Percentiles rank a stretch among this genome's conserved stretches.
phyloP scores from a whole-genome alignment of 495 filamentous ascomycete species.

The Aspergillus steynii region DNA sequence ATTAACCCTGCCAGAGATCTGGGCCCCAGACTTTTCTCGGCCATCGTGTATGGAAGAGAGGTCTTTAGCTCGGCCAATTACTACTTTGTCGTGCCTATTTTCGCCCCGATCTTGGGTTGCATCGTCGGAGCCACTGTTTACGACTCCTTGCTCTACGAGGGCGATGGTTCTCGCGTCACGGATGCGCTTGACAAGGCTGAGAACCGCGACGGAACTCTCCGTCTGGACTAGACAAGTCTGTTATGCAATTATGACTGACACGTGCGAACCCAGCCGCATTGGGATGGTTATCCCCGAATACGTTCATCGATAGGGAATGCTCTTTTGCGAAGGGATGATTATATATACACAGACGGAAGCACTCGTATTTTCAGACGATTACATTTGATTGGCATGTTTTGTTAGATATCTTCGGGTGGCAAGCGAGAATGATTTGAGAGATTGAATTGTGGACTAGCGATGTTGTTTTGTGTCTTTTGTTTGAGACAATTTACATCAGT shows the following conservation, averaged over 20 bases:
- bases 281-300: background rate
- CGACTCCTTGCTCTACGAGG: slow-evolving; percentile 33
- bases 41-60: slow-evolving; percentile 34
- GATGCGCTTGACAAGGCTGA: slow-evolving; percentile 32
- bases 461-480: too few species aligned
- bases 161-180: slow-evolving; percentile 33
- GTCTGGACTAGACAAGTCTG: slow-evolving; percentile 21
- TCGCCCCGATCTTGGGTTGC: slow-evolving; percentile 36
- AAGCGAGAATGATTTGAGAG: too few species aligned
- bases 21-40: slow-evolving; percentile 36
- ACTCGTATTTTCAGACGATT: too few species aligned
- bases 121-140: slow-evolving; percentile 31
- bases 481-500: too few species aligned
- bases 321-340: background rate
- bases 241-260: background rate
- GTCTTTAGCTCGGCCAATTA: slow-evolving; percentile 34
- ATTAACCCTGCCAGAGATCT: slow-evolving; percentile 39
- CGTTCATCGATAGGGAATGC: background rate
- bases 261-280: background rate
- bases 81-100: slow-evolving; percentile 37
- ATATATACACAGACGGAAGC: too few species aligned
- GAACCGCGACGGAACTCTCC: slow-evolving; percentile 25
- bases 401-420: too few species aligned
- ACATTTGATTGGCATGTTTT: too few species aligned
- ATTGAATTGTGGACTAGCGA: too few species aligned